Evolutionary conservation across 2,329 filamentous ascomycete genomes (phyloP).

Genomic region (Ophiostoma sp.): DNA sequence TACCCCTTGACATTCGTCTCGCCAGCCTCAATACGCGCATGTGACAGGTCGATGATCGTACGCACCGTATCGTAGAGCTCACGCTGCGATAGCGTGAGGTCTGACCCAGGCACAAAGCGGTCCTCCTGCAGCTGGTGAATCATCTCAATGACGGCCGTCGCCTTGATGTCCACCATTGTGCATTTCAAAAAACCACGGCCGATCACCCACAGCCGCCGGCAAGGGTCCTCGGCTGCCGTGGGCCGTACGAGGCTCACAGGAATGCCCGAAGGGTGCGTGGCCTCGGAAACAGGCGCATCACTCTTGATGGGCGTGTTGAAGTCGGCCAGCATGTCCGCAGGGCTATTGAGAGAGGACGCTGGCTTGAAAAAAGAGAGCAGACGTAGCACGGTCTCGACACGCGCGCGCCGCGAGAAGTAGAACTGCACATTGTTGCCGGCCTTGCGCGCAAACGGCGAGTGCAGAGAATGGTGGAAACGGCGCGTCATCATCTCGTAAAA

Average conservation of each 20-base stretch:
- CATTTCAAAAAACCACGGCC: conserved; percentile 27
- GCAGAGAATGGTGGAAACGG: conserved; percentile 28
- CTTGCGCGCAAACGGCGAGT: conserved; percentile 27
- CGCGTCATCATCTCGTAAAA: conserved; percentile 27
- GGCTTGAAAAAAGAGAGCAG: conserved; percentile 21
- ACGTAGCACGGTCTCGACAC: conserved; percentile 25
- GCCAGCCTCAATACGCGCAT: conserved; percentile 24
- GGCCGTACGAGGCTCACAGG: neutral
- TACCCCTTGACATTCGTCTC: conserved; percentile 28
- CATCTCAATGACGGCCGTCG: conserved; percentile 24
- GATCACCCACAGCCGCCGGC: conserved; percentile 22
- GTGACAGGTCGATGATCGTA: conserved; percentile 12
- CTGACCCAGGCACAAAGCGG: conserved; percentile 20
- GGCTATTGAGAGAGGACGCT: neutral
- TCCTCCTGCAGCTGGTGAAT: conserved; percentile 27
- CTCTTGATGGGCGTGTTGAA: conserved; percentile 14
- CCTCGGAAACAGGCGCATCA: neutral
- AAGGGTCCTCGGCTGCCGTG: conserved; percentile 16
- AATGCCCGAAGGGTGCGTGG: neutral
- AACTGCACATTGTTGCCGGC: conserved; percentile 24
- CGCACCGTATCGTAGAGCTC: conserved; percentile 25
- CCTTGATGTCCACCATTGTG: conserved; percentile 24
- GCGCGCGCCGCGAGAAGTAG: conserved; percentile 27
- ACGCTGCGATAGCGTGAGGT: conserved; percentile 25
- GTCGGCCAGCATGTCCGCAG: conserved; percentile 6